Evolutionary conservation across 345 rosid genomes (phyloP).

Genomic region (Moricandia arvensis): DNA sequence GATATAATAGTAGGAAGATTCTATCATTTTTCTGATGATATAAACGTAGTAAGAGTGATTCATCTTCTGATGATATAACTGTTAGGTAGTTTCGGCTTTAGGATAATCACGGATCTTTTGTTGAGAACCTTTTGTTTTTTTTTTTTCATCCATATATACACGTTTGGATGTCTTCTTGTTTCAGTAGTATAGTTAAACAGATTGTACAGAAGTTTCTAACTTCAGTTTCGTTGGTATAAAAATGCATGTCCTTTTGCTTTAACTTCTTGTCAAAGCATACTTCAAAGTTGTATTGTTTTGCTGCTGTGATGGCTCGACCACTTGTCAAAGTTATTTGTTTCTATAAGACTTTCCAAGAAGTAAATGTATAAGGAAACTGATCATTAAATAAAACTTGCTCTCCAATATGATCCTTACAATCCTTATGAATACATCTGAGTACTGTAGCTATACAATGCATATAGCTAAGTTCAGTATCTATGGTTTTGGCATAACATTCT

Average conservation of each 20-base stretch:
- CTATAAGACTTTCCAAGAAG: no score
- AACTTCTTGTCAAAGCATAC: not conserved
- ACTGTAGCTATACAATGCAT: constrained; percentile 19
- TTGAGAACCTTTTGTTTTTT: constrained; percentile 2
- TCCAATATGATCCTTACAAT: not conserved
- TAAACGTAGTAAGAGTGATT: not conserved
- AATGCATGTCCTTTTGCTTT: not conserved
- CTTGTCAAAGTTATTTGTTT: no score
- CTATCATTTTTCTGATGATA: constrained; percentile 25
- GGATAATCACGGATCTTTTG: not conserved
- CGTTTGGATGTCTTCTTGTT: not conserved
- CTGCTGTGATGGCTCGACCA: no score
- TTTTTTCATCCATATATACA: not conserved
- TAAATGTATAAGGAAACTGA: no score
- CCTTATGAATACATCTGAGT: constrained; percentile 1
- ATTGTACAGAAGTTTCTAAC: constrained; percentile 12
- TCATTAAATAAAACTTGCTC: not conserved
- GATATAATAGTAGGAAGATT: constrained; percentile 14
- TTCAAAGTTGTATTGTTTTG: no score
- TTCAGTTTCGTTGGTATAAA: not conserved
- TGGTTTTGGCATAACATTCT: constrained; percentile 18
- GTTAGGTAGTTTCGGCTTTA: constrained; percentile 25
- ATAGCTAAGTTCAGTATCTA: constrained; percentile 14
- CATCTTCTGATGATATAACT: constrained; percentile 10
- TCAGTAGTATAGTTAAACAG: not conserved